These are phyloP conservation scores for Bertia moriformis DNA, from an alignment of 2,329 filamentous ascomycete species.

Conservation along the genomic window DNA sequence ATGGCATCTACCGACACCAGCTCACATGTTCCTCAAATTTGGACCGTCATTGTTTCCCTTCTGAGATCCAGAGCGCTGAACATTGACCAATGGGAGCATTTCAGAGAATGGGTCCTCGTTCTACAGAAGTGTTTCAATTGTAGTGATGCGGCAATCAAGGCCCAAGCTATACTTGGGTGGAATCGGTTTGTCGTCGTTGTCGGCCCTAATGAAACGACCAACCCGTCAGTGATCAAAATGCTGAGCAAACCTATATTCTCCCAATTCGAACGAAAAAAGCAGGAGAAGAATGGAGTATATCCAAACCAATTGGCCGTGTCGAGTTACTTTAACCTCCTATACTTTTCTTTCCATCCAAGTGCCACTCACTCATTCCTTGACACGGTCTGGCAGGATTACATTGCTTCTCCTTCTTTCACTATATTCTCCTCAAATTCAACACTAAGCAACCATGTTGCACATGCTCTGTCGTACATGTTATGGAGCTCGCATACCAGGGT, in stretches of 20 bases:
- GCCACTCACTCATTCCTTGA: background rate
- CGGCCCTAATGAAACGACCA: background rate
- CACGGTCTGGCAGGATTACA: background rate
- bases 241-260: background rate
- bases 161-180: background rate
- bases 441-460: background rate
- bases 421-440: background rate
- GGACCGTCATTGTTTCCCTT: background rate
- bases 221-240: background rate
- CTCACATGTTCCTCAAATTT: background rate
- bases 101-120: conserved; percentile 1
- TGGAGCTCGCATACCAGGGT: background rate
- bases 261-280: background rate
- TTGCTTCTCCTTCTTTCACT: background rate
- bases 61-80: background rate
- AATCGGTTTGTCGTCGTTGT: background rate
- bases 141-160: background rate
- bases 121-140: conserved; percentile 1
- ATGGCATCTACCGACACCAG: background rate
- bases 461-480: background rate
- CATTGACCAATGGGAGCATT: conserved; percentile 1
- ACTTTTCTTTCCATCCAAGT: background rate
- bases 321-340: background rate
- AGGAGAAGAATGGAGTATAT: background rate
- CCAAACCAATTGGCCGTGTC: background rate